Base-by-base conservation (phyloP, 805 yeast species). In the Saccharomyces eubayanus region DNA sequence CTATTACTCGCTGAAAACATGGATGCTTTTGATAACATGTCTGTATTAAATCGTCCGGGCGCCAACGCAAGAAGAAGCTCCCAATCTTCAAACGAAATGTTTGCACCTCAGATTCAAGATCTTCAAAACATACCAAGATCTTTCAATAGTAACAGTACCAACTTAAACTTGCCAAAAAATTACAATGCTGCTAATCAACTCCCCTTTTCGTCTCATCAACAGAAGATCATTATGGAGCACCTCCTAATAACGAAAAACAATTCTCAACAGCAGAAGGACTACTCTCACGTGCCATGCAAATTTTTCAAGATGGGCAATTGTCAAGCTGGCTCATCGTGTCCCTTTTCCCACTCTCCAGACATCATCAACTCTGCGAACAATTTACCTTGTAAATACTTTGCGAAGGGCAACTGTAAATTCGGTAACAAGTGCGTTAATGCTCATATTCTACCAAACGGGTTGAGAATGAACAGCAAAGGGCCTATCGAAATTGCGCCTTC, bases 391-490 rank as follows among this genome's bases (percentile, higher is more conserved):
- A 91, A 90, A 75, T 92, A 91, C 71, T 92, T 89, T 69, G 94
- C 87, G 64, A 88, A 88, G 72, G 98, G 98, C n/a, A 89, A 90
- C 66, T 92, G 99, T 72, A 90, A 90, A 72, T 92, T 92, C 70
- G 99, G 99, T 3, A 74, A 81, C 51, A 91, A 90, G 64, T 92
- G 99, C 74, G 98, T 97, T 1, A 79, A 92, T 63, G 96, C 96
- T 6, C 99, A 92, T 71, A 78, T 87, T 54, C 72, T 87, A 45
- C 95, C 96, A 0, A 96, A 91, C 63, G 96, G 97, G 0, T 79
- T 89, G n/a, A 75, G 88, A 47, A 85, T 87, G 20, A 43, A 31
- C 16, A 30, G 31, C n/a, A 47, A 28, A 20, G 24, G 28, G 4
- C 48, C 30, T 21, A 27, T 27, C 8, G 30, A 46, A 5, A 46